A percentile compares a stretch with the other conserved stretches of the same genome.
Conservation (phyloP, 306 rosid genomes). For the Sophora flavescens region DNA sequence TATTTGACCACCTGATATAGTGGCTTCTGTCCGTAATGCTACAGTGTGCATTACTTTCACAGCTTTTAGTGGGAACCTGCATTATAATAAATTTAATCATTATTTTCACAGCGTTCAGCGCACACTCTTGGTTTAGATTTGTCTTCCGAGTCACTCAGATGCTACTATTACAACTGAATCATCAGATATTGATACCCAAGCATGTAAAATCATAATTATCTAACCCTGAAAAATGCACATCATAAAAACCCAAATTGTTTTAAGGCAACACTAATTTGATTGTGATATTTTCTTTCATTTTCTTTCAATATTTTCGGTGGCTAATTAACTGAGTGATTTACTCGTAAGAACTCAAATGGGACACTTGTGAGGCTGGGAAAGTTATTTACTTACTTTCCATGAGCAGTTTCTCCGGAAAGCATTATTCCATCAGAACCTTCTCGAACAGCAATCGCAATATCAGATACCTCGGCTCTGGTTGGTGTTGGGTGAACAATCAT, state of each 20-base stretch:
- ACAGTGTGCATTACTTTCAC: conserved; percentile 98
- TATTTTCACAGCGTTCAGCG: conserved; percentile 7
- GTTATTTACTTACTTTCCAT: conserved; percentile 88
- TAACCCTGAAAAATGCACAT: not conserved
- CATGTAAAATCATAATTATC: conserved; percentile 25
- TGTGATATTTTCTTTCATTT: not conserved
- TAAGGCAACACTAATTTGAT: not conserved
- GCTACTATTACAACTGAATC: conserved; percentile 6
- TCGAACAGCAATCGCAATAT: conserved; percentile 98
- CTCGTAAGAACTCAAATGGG: not conserved
- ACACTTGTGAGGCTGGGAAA: not conserved
- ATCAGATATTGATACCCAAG: conserved; percentile 10
- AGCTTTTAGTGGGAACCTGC: conserved; percentile 93
- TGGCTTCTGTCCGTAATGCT: conserved; percentile 93
- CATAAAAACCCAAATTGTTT: not conserved
- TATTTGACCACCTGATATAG: conserved; percentile 71
- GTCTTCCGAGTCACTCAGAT: conserved; percentile 10
- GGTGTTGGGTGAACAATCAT: conserved; percentile 99
- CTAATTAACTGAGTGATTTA: not conserved
- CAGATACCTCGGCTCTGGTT: conserved; percentile 99
- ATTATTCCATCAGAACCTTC: conserved; percentile 98
- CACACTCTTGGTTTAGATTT: conserved; percentile 28
- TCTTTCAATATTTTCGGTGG: not conserved
- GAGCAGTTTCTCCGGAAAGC: conserved; percentile 99
- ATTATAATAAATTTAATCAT: conserved; percentile 36